Conservation (phyloP, 352 stramenopile genomes). For the Hyaloperonospora brassicae region DNA sequence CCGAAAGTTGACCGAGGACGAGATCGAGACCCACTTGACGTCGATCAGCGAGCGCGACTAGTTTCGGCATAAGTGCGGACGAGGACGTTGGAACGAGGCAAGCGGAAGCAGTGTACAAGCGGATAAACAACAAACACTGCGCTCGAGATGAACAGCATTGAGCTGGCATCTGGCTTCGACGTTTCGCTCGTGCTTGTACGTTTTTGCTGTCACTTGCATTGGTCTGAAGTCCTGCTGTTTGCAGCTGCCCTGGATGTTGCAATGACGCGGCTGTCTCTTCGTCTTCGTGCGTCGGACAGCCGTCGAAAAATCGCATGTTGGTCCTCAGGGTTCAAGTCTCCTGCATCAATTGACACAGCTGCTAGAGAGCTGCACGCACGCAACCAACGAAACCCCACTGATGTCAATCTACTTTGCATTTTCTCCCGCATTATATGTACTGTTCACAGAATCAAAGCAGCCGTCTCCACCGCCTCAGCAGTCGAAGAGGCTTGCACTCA, state of each 20-base stretch:
- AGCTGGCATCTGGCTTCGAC: not conserved
- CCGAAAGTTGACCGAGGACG: conserved; percentile 90
- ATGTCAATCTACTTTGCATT: conserved; percentile 1
- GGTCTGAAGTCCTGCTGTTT: no score
- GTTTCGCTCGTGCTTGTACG: no score
- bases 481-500: conserved; percentile 4
- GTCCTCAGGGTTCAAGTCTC: no score
- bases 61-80: conserved; percentile 8
- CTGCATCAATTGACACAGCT: no score
- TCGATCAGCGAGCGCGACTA: conserved; percentile 95
- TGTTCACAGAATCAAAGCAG: conserved; percentile 18
- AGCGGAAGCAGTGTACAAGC: conserved; percentile 11
- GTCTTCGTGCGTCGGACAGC: no score
- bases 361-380: no score
- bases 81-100: not conserved
- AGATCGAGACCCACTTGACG: conserved; percentile 97
- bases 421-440: conserved; percentile 6
- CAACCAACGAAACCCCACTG: no score
- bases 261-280: no score
- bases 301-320: no score
- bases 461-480: no score
- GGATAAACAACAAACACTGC: not conserved
- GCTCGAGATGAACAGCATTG: conserved; percentile 15
- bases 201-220: no score
- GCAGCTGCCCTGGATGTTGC: no score